phyloP scores from a whole-genome alignment of 1,139 yeast species.

The Oligophagozyma castellii region DNA sequence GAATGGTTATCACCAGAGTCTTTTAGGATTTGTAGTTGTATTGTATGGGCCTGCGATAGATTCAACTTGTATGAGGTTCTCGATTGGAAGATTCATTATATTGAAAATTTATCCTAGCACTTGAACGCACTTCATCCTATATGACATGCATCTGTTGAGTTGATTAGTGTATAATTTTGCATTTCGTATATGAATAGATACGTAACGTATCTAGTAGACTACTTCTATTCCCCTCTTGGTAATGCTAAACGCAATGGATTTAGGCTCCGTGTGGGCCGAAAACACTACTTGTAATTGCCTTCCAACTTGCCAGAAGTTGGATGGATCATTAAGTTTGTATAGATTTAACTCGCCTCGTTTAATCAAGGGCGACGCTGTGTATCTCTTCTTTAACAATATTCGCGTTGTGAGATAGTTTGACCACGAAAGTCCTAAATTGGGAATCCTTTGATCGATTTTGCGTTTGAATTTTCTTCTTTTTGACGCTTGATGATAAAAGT shows the following conservation, averaged over 20 bases:
- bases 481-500: neutral
- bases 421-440: constrained; percentile 34
- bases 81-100: no score
- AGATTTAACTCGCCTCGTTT: constrained; percentile 17
- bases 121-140: no score
- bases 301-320: constrained; percentile 23
- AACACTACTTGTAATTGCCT: constrained; percentile 29
- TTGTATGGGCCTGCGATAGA: no score
- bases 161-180: no score
- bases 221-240: constrained; percentile 20
- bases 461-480: constrained; percentile 8
- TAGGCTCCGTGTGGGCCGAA: constrained; percentile 23
- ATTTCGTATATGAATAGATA: no score
- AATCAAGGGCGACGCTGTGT: constrained; percentile 21
- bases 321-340: constrained; percentile 14
- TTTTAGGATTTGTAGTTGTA: no score
- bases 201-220: no score
- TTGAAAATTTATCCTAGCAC: no score
- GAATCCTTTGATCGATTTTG: constrained; percentile 23
- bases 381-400: constrained; percentile 26
- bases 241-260: constrained; percentile 20
- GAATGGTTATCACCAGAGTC: no score
- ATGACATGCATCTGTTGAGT: no score
- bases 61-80: no score
- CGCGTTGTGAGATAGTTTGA: constrained; percentile 29